Base-by-base conservation (phyloP, 352 stramenopile genomes). In the Phytophthora lateralis region DNA sequence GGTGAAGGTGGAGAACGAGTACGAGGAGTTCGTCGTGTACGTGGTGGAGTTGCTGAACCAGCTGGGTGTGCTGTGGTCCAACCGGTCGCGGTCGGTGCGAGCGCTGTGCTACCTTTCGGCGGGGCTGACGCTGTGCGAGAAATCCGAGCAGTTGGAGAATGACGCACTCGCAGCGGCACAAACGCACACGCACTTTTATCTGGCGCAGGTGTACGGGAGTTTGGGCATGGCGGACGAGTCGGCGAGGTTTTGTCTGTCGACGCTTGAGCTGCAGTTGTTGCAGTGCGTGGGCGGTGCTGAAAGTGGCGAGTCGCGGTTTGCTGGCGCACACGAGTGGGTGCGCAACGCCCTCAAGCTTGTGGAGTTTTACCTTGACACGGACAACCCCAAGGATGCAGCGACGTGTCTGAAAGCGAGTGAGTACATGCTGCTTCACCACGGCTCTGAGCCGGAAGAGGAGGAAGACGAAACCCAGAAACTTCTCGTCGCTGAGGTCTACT, bases 51-150 rank as follows among this genome's bases (percentile, higher is more conserved):
- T 91, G 42, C 66, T 91, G 34, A 90, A 80, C 38, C 81, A 92
- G 37, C 52, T 85, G 11, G 83, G 83, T 6, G 82, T 92, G 24
- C 55, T 92, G 8, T 92, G 79, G 81, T 86, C 73, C 26, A 88
- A 90, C 29, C 76, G 83, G 1, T 67, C 77, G 32, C 52, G 70
- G 11, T 65, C 69, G 1, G 29, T 73, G 30, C 71, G 77, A 27
- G 81, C 83, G 20, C 61, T 90, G 7, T 87, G 81, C 59, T 91
- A 78, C 54, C 76, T 93, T 18, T 60, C 73, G 24, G 69, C 80
- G 4, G 73, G 71, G 6, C 61, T 70, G 12, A 47, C 38, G 4
- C 32, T 80, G 12, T 76, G 73, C 37, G 45, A 57, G 9, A 42
- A 48, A 20, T 20, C 30, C 21, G 21, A 30, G 34, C 17, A 55